Evolutionary conservation across 139 green algal genomes (phyloP).

Genomic region (Chlorella sp.): DNA sequence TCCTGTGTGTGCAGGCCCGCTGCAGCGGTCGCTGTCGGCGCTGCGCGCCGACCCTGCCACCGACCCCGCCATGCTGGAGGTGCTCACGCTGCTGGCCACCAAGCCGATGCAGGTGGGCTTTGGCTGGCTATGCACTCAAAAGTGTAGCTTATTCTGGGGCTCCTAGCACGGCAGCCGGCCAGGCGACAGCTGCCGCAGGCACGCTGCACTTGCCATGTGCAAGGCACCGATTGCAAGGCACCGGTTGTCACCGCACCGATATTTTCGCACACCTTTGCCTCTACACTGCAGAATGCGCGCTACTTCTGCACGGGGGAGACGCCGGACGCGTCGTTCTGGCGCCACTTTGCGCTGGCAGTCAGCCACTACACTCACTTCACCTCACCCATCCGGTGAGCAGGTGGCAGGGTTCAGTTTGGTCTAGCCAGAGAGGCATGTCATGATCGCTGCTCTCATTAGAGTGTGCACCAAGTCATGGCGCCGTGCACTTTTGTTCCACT

Average conservation of each 20-base stretch:
- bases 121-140: no score
- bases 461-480: no score
- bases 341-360: conserved; percentile 90
- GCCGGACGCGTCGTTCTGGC: conserved; percentile 35
- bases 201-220: no score
- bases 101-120: conserved; percentile 86
- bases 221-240: no score
- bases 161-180: no score
- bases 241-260: no score
- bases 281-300: conserved; percentile 67
- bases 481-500: no score
- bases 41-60: conserved; percentile 36
- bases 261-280: no score
- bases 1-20: conserved; percentile 20
- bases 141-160: not conserved
- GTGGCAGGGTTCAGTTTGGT: no score
- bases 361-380: conserved; percentile 94
- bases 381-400: conserved; percentile 83
- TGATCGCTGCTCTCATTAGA: no score
- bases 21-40: conserved; percentile 57
- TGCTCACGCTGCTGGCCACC: conserved; percentile 82
- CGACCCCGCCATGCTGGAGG: conserved; percentile 36
- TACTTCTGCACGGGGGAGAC: conserved; percentile 90
- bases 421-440: no score
- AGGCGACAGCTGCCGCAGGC: no score